Base-by-base conservation (phyloP, 805 yeast genomes). In the Ogataea angusta region DNA sequence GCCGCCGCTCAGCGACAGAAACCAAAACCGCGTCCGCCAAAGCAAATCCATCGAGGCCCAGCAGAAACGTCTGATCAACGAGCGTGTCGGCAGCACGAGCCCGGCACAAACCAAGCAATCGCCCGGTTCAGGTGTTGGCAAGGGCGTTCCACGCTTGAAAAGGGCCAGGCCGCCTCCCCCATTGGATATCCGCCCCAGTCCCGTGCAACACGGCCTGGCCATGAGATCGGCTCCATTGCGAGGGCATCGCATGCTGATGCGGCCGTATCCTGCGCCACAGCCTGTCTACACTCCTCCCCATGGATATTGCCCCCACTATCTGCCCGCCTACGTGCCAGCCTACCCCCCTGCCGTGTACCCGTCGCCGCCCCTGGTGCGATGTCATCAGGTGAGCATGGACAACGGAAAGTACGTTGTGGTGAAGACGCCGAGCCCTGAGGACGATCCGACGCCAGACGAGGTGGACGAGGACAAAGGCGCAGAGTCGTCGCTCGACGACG, bases 151-250 rank as follows among this genome's bases (percentile, higher is more conserved):
- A 5, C 33, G 40, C 5, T 15, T 54, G 16, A 51, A 51, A 34
- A 40, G 60, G n/a, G 41, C 48, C 13, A 46, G 42, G 30, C 50
- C 52, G 2, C 60, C 60, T 17, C 52, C 55, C 10, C 57, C 59
- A 2, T 34, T 54, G 18, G 35, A 42, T 3, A 42, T 50, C 12
- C 23, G 35, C 12, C 49, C 42, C 2, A 32, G 38, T 4, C 26
- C 38, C 2, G 26, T 41, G 17, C 19, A 31, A n/a, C 34, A 36
- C 14, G 39, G 43, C 10, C 46, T 48, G 6, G 28, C 43, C 9
- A 30, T 49, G 6, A 30, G 45, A 19, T 39, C 50, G 4, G 48
- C 54, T 1, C 57, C 56, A 3, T 31, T 40, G 14, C 43, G 45
- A n/a, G 34, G 46, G 27, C 33, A 29, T 3, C 34, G 33, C 3